These are phyloP conservation scores for Sporothrix euskadiensis DNA, from an alignment of 2,329 filamentous ascomycete species.

Conservation along the genomic window DNA sequence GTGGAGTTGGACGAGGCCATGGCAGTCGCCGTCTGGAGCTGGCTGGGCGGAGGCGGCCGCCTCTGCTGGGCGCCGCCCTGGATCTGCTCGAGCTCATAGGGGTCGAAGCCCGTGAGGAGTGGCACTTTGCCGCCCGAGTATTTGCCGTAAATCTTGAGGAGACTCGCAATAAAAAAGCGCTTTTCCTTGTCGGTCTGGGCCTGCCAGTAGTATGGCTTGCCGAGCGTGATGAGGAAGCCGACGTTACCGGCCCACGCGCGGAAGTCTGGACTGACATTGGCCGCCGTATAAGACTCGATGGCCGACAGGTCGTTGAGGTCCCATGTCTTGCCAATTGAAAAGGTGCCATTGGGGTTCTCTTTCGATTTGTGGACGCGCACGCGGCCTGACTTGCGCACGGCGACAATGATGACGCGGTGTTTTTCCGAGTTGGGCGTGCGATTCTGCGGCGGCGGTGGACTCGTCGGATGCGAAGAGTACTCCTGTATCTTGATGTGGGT, in stretches of 20 bases:
- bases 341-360: constrained; percentile 89
- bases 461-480: constrained; percentile 78
- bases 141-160: constrained; percentile 95
- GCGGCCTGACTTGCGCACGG: constrained; percentile 86
- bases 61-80: constrained; percentile 56
- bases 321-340: constrained; percentile 99
- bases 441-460: constrained; percentile 79
- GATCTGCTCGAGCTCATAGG: constrained; percentile 73
- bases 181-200: constrained; percentile 93
- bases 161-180: constrained; percentile 95
- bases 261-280: constrained; percentile 57
- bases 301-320: constrained; percentile 83
- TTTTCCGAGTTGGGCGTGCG: constrained; percentile 74
- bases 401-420: constrained; percentile 85
- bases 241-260: constrained; percentile 77
- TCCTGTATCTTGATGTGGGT: constrained; percentile 93
- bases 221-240: constrained; percentile 84
- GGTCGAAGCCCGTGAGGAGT: constrained; percentile 78
- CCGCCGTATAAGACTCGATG: constrained; percentile 77
- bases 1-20: background rate
- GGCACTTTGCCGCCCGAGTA: constrained; percentile 87
- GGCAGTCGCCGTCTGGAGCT: constrained; percentile 19
- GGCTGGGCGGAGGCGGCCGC: constrained; percentile 38
- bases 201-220: constrained; percentile 97
- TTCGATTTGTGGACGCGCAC: constrained; percentile 96